These are phyloP conservation scores for Talaromyces sp. DNA, from an alignment of 2,329 filamentous ascomycete genomes.

Conservation along the genomic window DNA sequence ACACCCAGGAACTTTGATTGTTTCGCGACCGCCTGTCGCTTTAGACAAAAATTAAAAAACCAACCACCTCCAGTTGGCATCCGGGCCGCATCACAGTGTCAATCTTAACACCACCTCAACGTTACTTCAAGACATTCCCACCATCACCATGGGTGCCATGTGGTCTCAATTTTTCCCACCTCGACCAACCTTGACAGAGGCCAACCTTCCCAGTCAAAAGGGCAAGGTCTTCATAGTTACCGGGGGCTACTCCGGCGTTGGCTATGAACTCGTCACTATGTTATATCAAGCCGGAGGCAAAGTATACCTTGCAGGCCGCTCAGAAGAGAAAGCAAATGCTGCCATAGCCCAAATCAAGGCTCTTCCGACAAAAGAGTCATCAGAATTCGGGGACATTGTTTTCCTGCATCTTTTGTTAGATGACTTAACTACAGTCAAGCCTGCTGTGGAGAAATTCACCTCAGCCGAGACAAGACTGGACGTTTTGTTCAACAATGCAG, in stretches of 20 bases:
- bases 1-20: not conserved
- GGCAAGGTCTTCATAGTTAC: slow-evolving; percentile 54
- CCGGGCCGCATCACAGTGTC: not conserved
- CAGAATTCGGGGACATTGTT: slow-evolving; percentile 10
- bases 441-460: slow-evolving; percentile 39
- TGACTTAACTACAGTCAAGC: slow-evolving; percentile 44
- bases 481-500: slow-evolving; percentile 48
- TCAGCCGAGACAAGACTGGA: slow-evolving; percentile 42
- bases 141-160: slow-evolving; percentile 19
- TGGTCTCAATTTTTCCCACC: slow-evolving; percentile 28
- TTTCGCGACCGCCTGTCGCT: not conserved
- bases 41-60: not conserved
- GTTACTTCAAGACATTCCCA: not conserved
- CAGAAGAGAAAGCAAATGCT: slow-evolving; percentile 43
- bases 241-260: slow-evolving; percentile 32
- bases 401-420: slow-evolving; percentile 31
- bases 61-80: not conserved
- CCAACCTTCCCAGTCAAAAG: slow-evolving; percentile 24
- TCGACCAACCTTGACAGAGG: slow-evolving; percentile 24
- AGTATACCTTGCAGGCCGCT: slow-evolving; percentile 57
- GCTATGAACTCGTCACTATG: slow-evolving; percentile 52
- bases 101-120: not conserved
- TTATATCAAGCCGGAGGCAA: slow-evolving; percentile 56
- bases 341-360: slow-evolving; percentile 49
- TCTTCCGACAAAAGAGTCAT: slow-evolving; percentile 27